Percentiles rank a stretch among this genome's conserved stretches.
Conservation (phyloP, 2,329 filamentous ascomycete genomes). For the Monosporascus sp. region DNA sequence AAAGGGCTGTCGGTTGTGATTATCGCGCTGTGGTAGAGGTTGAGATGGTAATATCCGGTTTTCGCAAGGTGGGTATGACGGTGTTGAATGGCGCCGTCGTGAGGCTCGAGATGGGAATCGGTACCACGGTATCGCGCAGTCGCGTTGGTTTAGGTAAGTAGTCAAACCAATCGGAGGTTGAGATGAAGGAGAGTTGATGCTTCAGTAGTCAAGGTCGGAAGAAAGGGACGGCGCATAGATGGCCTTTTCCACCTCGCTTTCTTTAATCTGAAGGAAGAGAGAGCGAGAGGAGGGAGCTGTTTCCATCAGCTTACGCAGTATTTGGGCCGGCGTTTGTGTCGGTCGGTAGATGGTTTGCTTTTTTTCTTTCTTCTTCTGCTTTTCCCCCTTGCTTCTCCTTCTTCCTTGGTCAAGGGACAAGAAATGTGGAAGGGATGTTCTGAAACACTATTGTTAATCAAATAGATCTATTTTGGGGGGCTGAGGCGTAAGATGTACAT, state of each 20-base stretch:
- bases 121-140: not conserved
- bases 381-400: not conserved
- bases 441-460: conserved; percentile 3
- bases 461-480: not conserved
- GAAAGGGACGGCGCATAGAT: not conserved
- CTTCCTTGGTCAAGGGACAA: not conserved
- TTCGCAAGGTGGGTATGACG: not conserved
- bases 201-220: not conserved
- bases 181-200: not conserved
- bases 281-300: not conserved
- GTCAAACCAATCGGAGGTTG: not conserved
- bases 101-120: not conserved
- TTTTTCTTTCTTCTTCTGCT: not conserved
- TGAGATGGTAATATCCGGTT: not conserved
- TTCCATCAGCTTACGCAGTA: not conserved
- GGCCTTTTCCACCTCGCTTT: not conserved
- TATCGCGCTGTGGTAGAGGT: not conserved
- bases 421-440: conserved; percentile 2
- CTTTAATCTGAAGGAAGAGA: not conserved
- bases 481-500: conserved; percentile 3
- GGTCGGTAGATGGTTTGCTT: not conserved
- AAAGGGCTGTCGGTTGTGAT: not conserved
- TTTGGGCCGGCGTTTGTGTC: not conserved
- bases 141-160: not conserved
- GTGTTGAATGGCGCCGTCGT: not conserved